Conservation (phyloP, 805 yeast species). For the Saturnispora hagleri region DNA sequence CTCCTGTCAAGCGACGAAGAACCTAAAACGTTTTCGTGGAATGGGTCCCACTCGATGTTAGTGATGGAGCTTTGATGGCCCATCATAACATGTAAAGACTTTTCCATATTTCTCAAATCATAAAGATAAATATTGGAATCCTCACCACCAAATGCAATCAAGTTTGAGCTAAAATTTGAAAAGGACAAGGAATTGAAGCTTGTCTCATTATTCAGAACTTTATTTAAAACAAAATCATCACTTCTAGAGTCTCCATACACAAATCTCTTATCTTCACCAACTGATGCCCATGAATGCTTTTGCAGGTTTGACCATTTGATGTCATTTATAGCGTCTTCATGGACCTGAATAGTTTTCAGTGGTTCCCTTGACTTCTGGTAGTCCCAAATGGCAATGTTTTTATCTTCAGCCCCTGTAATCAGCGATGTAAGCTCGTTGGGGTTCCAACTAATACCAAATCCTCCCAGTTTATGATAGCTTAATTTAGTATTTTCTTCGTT, state of each 20-base stretch:
- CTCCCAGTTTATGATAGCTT: slow-evolving; percentile 53
- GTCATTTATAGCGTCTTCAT: slow-evolving; percentile 61
- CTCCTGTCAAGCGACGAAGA: slow-evolving; percentile 73
- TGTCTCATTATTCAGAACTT: slow-evolving; percentile 22
- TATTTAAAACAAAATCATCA: slow-evolving; percentile 17
- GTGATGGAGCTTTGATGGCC: slow-evolving; percentile 74
- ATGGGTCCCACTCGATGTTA: slow-evolving; percentile 68
- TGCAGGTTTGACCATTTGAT: slow-evolving; percentile 59
- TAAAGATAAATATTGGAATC: slow-evolving; percentile 59
- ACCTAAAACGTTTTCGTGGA: slow-evolving; percentile 66
- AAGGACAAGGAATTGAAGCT: slow-evolving; percentile 58
- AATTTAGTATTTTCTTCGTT: slow-evolving; percentile 22
- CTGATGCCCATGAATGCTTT: slow-evolving; percentile 52
- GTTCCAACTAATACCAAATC: slow-evolving; percentile 70
- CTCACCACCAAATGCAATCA: slow-evolving; percentile 62
- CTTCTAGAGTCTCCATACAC: slow-evolving; percentile 46
- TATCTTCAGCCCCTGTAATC: slow-evolving; percentile 59
- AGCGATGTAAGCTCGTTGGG: slow-evolving; percentile 38
- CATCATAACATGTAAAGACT: slow-evolving; percentile 59
- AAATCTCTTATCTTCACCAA: slow-evolving; percentile 58
- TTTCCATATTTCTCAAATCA: slow-evolving; percentile 40
- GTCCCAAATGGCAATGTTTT: slow-evolving; percentile 55
- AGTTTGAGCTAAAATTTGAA: slow-evolving; percentile 48
- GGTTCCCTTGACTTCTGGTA: slow-evolving; percentile 23
- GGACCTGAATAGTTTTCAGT: slow-evolving; percentile 28